Conservation (phyloP, 345 rosid species). For the Excoecaria agallocha region DNA sequence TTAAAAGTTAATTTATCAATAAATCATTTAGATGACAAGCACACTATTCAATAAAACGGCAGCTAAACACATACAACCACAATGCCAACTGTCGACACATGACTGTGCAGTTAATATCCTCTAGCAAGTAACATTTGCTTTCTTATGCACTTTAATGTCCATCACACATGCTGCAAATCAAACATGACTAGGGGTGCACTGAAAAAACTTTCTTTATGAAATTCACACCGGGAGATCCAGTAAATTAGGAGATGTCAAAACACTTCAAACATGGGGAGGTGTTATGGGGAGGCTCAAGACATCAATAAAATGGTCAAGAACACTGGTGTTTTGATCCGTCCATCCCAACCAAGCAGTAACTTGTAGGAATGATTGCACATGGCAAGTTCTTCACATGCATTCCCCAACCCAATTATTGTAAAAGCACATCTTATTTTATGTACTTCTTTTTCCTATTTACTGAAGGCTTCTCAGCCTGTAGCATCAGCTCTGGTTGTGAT, state of each 20-base stretch:
- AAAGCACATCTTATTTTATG: slow-evolving; percentile 15
- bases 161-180: background rate
- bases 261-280: background rate
- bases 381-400: background rate
- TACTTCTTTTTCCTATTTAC: slow-evolving; percentile 12
- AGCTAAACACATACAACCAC: too few species aligned
- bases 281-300: background rate
- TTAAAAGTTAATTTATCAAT: too few species aligned
- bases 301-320: background rate
- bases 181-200: background rate
- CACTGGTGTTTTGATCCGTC: background rate
- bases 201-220: background rate
- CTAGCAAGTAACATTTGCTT: too few species aligned
- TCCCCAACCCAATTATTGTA: background rate
- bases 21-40: too few species aligned
- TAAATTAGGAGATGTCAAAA: background rate
- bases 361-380: background rate
- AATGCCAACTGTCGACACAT: too few species aligned
- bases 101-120: too few species aligned
- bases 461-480: slow-evolving; percentile 32
- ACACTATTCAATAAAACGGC: too few species aligned
- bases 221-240: background rate
- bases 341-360: slow-evolving; percentile 10
- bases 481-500: slow-evolving; percentile 18
- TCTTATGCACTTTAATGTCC: too few species aligned